phyloP scores from a whole-genome alignment of 768 basidiomycete genomes.

The Hericium coralloides region DNA sequence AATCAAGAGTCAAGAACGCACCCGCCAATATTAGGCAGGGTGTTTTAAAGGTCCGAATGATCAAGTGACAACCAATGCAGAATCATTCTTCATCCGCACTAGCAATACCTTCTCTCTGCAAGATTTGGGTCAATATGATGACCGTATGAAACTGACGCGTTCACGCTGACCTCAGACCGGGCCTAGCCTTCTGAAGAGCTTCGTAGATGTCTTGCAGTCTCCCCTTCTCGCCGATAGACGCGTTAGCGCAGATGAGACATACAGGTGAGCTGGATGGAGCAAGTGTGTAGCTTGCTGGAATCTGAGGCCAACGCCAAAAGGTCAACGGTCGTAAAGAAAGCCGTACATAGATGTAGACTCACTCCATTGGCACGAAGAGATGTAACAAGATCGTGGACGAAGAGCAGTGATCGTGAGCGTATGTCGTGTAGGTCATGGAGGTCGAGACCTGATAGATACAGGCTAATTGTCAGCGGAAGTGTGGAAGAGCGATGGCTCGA shows the following conservation, averaged over 20 bases:
- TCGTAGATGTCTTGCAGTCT: conserved; percentile 34
- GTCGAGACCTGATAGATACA: conserved; percentile 39
- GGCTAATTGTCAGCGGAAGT: neutral
- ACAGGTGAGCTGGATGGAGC: conserved; percentile 51
- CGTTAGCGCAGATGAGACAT: conserved; percentile 49
- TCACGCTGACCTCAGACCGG: too few relatives aligned
- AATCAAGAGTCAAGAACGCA: too few relatives aligned
- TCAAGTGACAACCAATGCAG: conserved; percentile 48
- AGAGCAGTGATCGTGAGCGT: conserved; percentile 49
- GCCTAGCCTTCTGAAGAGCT: conserved; percentile 25
- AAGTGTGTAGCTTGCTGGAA: conserved; percentile 54
- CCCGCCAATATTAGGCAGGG: too few relatives aligned
- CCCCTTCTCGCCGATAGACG: conserved; percentile 32
- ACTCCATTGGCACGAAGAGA: conserved; percentile 56
- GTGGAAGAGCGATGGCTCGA: neutral
- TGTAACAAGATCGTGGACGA: conserved; percentile 56
- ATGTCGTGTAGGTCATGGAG: conserved; percentile 63
- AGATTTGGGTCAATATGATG: too few relatives aligned
- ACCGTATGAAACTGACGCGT: too few relatives aligned
- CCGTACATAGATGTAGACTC: conserved; percentile 16
- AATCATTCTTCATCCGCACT: conserved; percentile 41
- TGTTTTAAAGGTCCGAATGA: neutral
- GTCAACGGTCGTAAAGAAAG: neutral
- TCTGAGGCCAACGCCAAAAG: conserved; percentile 26
- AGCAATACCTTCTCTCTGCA: conserved; percentile 41